Evolutionary conservation across 495 filamentous ascomycete species (phyloP).

Genomic region (Elaphomyces granulatus): DNA sequence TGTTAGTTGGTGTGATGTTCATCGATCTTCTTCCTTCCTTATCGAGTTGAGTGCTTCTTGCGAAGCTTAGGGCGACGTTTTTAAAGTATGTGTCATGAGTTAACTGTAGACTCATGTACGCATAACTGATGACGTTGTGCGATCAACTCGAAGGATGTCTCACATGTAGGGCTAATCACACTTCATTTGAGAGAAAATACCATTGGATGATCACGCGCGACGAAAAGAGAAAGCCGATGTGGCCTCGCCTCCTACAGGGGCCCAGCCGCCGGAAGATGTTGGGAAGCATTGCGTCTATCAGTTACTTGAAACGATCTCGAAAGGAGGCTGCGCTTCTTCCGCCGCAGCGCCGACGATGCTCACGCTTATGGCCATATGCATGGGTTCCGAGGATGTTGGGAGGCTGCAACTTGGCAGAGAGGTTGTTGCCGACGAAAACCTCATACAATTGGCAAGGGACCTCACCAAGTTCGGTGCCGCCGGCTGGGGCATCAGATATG

Average conservation of each 20-base stretch:
- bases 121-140: too few relatives aligned
- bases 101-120: too few relatives aligned
- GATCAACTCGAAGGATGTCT: too few relatives aligned
- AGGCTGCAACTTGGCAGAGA: constrained; percentile 47
- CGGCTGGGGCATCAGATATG: constrained; percentile 76
- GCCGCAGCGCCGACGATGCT: constrained; percentile 57
- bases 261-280: constrained; percentile 75
- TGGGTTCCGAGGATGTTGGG: constrained; percentile 72
- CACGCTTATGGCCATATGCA: constrained; percentile 89
- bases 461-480: constrained; percentile 70
- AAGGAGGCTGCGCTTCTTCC: constrained; percentile 67
- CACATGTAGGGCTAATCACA: too few relatives aligned
- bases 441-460: constrained; percentile 69
- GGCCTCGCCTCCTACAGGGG: constrained; percentile 64
- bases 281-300: constrained; percentile 79
- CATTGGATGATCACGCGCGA: too few relatives aligned
- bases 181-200: too few relatives aligned
- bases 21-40: too few relatives aligned
- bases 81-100: too few relatives aligned
- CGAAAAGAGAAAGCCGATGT: too few relatives aligned
- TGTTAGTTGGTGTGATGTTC: too few relatives aligned
- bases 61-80: too few relatives aligned
- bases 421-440: constrained; percentile 62
- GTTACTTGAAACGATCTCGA: constrained; percentile 64
- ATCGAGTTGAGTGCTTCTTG: too few relatives aligned